Percentiles rank a stretch among this genome's conserved stretches.
Evolutionary conservation across 106 monocot genomes (phyloP).

Genomic region (Phalaenopsis aphrodite): DNA sequence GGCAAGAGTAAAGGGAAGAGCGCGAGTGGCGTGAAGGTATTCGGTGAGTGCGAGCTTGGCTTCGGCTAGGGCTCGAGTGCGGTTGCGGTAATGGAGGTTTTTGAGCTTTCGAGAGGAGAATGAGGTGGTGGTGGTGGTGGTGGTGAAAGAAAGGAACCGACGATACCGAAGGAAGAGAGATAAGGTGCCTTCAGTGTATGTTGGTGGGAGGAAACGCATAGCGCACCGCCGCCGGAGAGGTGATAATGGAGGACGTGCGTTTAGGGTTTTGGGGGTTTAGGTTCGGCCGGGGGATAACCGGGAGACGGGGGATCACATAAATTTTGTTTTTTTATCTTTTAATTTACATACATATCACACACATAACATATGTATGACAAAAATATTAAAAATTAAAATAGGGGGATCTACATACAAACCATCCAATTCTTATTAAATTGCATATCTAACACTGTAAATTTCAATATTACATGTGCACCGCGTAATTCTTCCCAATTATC

Average conservation of each 20-base stretch:
- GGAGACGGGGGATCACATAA: no score
- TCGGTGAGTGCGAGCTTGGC: conserved; percentile 58
- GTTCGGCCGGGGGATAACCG: no score
- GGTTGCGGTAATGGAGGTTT: conserved; percentile 47
- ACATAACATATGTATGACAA: no score
- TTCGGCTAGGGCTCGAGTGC: conserved; percentile 29
- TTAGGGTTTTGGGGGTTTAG: conserved; percentile 1
- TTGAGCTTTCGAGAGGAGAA: conserved; percentile 24
- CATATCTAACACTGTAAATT: no score
- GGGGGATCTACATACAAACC: no score
- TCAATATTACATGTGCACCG: no score
- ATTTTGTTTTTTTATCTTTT: no score
- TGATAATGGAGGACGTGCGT: not conserved
- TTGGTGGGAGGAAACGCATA: not conserved
- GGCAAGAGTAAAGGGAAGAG: conserved; percentile 60
- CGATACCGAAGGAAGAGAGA: not conserved
- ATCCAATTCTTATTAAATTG: no score
- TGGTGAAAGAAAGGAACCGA: conserved; percentile 6
- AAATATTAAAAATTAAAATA: no score
- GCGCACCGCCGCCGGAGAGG: not conserved
- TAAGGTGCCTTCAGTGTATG: not conserved
- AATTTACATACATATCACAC: no score
- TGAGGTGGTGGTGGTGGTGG: not conserved
- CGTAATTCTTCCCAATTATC: no score
- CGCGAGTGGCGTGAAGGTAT: conserved; percentile 75